Evolutionary conservation across 495 filamentous ascomycete genomes (phyloP).

Genomic region (Staphylotrichum longicolle): DNA sequence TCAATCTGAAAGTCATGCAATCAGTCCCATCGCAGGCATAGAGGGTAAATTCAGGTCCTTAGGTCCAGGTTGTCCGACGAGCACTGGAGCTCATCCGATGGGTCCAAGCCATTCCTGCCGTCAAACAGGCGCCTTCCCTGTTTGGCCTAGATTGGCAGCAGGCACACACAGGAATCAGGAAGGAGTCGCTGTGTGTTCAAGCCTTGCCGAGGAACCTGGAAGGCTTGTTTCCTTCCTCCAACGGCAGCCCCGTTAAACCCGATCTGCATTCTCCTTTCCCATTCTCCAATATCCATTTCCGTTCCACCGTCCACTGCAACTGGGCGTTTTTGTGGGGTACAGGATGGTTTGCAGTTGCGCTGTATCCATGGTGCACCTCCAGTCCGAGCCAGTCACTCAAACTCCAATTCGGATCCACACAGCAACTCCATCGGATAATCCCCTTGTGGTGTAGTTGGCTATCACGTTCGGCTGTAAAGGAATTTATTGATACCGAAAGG

Average conservation of each 20-base stretch:
- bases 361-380: too few relatives aligned
- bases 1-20: too few relatives aligned
- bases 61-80: background rate
- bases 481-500: conserved; percentile 29
- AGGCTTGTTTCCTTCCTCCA: background rate
- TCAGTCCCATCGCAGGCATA: too few relatives aligned
- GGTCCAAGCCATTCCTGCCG: background rate
- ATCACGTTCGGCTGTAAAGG: conserved; percentile 34
- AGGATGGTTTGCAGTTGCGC: too few relatives aligned
- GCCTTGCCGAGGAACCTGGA: background rate
- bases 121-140: conserved; percentile 5
- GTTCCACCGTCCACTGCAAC: background rate
- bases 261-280: too few relatives aligned
- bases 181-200: conserved; percentile 1
- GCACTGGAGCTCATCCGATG: background rate
- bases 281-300: background rate
- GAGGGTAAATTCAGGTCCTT: too few relatives aligned
- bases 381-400: background rate
- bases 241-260: background rate
- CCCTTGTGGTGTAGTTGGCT: conserved; percentile 33
- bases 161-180: background rate
- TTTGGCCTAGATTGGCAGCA: conserved; percentile 14
- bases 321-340: too few relatives aligned
- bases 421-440: conserved; percentile 8
- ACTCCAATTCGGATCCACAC: background rate